These are phyloP conservation scores for Pseudogymnoascus sp. DNA, from an alignment of 2,329 filamentous ascomycete species.

Conservation along the genomic window DNA sequence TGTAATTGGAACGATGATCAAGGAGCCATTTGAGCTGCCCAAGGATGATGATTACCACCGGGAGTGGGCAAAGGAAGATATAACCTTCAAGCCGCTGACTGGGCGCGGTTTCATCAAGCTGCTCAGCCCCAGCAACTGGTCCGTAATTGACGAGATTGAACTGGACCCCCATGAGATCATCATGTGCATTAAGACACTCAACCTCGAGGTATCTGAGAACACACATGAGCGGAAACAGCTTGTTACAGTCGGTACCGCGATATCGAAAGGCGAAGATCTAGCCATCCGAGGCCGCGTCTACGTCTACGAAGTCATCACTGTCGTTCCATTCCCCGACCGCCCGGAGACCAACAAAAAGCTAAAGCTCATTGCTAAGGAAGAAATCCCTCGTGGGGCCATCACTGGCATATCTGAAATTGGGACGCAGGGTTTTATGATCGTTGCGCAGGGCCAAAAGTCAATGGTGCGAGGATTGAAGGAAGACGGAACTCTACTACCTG, in stretches of 20 bases:
- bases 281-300: conserved; percentile 78
- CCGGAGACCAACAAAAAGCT: conserved; percentile 81
- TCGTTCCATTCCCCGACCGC: conserved; percentile 79
- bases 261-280: conserved; percentile 84
- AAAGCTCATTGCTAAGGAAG: conserved; percentile 80
- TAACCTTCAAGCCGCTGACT: conserved; percentile 55
- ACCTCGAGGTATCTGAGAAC: conserved; percentile 82
- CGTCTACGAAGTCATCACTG: conserved; percentile 84
- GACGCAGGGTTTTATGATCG: conserved; percentile 79
- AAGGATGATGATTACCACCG: conserved; percentile 75
- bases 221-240: conserved; percentile 81
- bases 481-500: conserved; percentile 82
- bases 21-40: conserved; percentile 71
- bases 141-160: conserved; percentile 66
- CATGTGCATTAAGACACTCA: conserved; percentile 74
- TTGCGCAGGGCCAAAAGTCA: conserved; percentile 91
- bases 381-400: conserved; percentile 84
- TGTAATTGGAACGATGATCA: conserved; percentile 62
- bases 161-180: conserved; percentile 71
- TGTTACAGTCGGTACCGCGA: conserved; percentile 76
- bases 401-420: conserved; percentile 80
- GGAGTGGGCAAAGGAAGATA: conserved; percentile 69
- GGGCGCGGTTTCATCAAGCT: conserved; percentile 70
- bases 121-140: conserved; percentile 69
- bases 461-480: conserved; percentile 96